Base-by-base conservation (phyloP, 495 filamentous ascomycete species). In the Thozetella sp. region DNA sequence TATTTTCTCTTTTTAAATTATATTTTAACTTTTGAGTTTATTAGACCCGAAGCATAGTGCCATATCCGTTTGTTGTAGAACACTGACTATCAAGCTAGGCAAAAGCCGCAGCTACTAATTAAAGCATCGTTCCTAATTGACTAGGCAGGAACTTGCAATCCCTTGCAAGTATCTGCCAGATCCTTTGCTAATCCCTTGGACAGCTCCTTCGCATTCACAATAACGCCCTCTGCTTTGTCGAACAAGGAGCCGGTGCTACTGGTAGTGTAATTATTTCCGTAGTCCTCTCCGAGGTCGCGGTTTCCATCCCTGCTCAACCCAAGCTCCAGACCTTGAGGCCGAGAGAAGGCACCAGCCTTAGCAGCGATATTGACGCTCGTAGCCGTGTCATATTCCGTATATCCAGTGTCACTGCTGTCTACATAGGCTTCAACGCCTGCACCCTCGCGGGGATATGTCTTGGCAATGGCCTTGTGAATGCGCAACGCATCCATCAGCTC, bases 381-480 rank as follows among this genome's bases (percentile, higher is more conserved):
- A 9, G 17, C 30, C 30, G 17, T 15, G 60, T 45, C 15, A 30
- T n/a, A n/a, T n/a, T 64, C 63, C 1, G 56, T 55, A 46, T 69
- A 70, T 2, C 83, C 85, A 40, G 83, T 88, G 58, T 88, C 86
- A 58, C 77, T 83, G 0, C 80, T 72, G 67, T 88, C 86, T 22
- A 88, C 84, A 61, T 79, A 88, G 2, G 84, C 82, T 45, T 87
- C 86, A 25, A 88, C 54, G 4, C 86, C 86, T 25, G 72, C 80
- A 2, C 86, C 86, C 19, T 82, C 66, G 13, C 85, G 76, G 10
- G 85, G 81, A 55, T 83, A 86, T 20, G 72, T 63, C 61, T 79
- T 81, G 64, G 78, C 77, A 37, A 83, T 51, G 54, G 80, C 61
- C 67, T 87, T 88, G 68, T 89, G 85, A 63, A 65, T 69, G 17